phyloP scores from a whole-genome alignment of 2,329 filamentous ascomycete genomes.

The Fusarium algeriense region DNA sequence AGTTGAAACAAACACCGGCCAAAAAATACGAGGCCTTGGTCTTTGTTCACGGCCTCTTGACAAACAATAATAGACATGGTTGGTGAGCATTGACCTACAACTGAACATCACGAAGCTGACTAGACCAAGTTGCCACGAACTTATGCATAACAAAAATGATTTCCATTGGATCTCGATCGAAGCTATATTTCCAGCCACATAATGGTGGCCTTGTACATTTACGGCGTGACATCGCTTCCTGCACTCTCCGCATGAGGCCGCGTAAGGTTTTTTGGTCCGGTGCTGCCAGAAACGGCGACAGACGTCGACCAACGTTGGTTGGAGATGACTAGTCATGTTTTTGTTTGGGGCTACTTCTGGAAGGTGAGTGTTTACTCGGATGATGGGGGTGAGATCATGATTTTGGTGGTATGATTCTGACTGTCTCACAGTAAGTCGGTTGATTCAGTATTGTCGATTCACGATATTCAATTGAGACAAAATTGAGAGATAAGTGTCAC shows the following conservation, averaged over 20 bases:
- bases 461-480: background rate
- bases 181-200: conserved; percentile 14
- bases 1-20: background rate
- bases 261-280: conserved; percentile 12
- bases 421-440: background rate
- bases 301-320: conserved; percentile 23
- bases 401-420: conserved; percentile 14
- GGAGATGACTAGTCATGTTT: conserved; percentile 11
- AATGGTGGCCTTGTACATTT: conserved; percentile 5
- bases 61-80: conserved; percentile 7
- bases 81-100: background rate
- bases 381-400: background rate
- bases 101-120: conserved; percentile 19
- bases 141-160: conserved; percentile 17
- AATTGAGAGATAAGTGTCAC: conserved; percentile 19
- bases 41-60: background rate
- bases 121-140: conserved; percentile 16
- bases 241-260: conserved; percentile 22
- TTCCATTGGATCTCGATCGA: conserved; percentile 21
- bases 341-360: conserved; percentile 7
- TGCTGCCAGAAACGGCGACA: conserved; percentile 23
- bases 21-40: background rate
- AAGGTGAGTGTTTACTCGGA: conserved; percentile 17
- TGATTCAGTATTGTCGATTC: background rate
- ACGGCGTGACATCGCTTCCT: conserved; percentile 15